Evolutionary conservation across 768 basidiomycete species (phyloP), one percentile per base, ranked within the genome.

Genomic region (Cystobasidium tubakii): DNA sequence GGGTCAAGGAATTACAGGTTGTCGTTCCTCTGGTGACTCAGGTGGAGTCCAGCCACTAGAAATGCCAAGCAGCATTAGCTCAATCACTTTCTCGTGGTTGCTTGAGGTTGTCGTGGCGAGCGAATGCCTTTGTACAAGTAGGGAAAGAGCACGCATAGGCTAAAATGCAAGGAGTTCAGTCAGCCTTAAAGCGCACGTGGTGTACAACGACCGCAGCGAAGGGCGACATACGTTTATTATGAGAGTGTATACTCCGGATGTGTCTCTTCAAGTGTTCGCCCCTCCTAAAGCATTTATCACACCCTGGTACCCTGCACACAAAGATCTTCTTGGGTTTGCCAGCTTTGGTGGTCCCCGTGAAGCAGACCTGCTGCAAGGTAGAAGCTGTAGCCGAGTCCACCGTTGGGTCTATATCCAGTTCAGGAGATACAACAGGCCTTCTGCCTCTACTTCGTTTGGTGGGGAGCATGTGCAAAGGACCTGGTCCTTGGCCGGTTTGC

Each of bases 211-310:
- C 34, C 36, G 50, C 15, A 29, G 4, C 33, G 25, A 62, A 34
- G 6, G 9, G 6, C 27, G 23, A 36, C 31, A 34, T 27, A 93
- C 92, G 92, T 84, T 91, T 92, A 80, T 93, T 91, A 81, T 92
- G 86, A 27, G 92, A 92, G 82, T 94, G 92, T 67, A 94, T 91
- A 78, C 88, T 89, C 77, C 90, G 83, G 46, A 93, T 86, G 80
- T 94, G 92, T 75, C 92, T 84, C 84, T 93, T 93, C 76, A 95
- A 82, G 80, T 95, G 92, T 81, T 95, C 92, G 25, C 89, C 89
- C 34, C 92, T 85, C 42, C 88, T 88, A 81, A 95, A 94, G 77
- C 88, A 89, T 82, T 92, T 92, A 53, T 88, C 89, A 80, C 92
- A 94, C 4, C 88, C 91, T 19, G 86, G 85, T 31, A 92, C 90